Evolutionary conservation across 2,329 filamentous ascomycete species (phyloP).

Genomic region (Ophiostoma perfectum): DNA sequence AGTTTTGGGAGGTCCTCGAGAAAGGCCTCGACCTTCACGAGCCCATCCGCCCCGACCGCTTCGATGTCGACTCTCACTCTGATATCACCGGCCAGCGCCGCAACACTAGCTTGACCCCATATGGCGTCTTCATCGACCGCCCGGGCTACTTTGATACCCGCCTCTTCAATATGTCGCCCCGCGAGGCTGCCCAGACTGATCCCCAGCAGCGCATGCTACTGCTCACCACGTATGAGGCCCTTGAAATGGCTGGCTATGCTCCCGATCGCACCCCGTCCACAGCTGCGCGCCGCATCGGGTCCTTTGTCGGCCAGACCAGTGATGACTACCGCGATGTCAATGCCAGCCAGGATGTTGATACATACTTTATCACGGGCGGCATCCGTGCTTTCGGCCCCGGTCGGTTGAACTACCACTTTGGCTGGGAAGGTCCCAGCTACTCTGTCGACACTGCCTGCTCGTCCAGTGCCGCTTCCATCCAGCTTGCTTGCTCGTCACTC

Average conservation of each 20-base stretch:
- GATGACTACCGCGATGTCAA: constrained; percentile 76
- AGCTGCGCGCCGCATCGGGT: constrained; percentile 57
- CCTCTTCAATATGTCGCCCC: constrained; percentile 81
- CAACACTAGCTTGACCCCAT: constrained; percentile 72
- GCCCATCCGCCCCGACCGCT: constrained; percentile 63
- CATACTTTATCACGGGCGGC: constrained; percentile 44
- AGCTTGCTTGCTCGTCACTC: constrained; percentile 65
- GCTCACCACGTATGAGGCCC: constrained; percentile 71
- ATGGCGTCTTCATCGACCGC: constrained; percentile 70
- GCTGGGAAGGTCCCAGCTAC: constrained; percentile 67
- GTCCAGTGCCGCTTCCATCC: constrained; percentile 65
- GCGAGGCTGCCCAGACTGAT: constrained; percentile 70
- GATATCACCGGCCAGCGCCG: constrained; percentile 66
- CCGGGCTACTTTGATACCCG: constrained; percentile 71
- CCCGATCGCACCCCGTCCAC: constrained; percentile 69
- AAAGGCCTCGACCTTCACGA: constrained; percentile 70
- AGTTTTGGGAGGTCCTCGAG: constrained; percentile 69
- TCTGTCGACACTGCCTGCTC: constrained; percentile 75
- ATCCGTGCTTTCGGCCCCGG: constrained; percentile 44
- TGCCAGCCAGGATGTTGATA: constrained; percentile 63
- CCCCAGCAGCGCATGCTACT: constrained; percentile 74
- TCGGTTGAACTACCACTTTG: constrained; percentile 71
- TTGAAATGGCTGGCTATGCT: constrained; percentile 75
- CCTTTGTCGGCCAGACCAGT: constrained; percentile 69
- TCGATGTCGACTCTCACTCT: constrained; percentile 64